A percentile compares a stretch with the other conserved stretches of the same genome.
Conservation (phyloP, 352 stramenopile species). For the Plasmopara muralis region DNA sequence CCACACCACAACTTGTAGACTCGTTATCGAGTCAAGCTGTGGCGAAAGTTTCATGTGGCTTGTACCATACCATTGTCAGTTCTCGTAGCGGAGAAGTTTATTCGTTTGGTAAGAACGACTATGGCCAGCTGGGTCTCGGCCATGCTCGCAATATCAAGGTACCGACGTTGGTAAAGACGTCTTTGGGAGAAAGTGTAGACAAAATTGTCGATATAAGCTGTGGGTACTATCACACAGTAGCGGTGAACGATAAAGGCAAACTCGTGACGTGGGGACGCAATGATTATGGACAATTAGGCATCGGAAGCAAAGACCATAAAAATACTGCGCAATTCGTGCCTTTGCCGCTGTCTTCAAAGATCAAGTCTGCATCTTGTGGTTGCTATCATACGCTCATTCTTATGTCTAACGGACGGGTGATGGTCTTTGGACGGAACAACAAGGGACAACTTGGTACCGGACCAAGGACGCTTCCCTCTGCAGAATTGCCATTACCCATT, state of each 20-base stretch:
- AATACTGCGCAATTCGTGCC: slow-evolving; percentile 72
- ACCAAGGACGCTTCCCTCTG: slow-evolving; percentile 67
- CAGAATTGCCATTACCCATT: slow-evolving; percentile 70
- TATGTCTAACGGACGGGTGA: slow-evolving; percentile 67
- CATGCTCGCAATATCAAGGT: slow-evolving; percentile 75
- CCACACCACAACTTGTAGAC: slow-evolving; percentile 75
- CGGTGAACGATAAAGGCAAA: slow-evolving; percentile 76
- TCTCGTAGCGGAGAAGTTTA: slow-evolving; percentile 73
- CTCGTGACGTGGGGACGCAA: slow-evolving; percentile 82
- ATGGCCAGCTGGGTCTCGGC: slow-evolving; percentile 76
- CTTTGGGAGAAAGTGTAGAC: slow-evolving; percentile 58
- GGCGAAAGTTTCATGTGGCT: slow-evolving; percentile 60
- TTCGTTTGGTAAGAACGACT: slow-evolving; percentile 84
- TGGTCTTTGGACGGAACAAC: slow-evolving; percentile 87
- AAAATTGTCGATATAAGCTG: slow-evolving; percentile 74
- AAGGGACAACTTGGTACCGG: slow-evolving; percentile 79
- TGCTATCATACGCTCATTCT: slow-evolving; percentile 83
- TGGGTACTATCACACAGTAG: slow-evolving; percentile 82
- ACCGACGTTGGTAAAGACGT: slow-evolving; percentile 58
- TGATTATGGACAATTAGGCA: slow-evolving; percentile 82
- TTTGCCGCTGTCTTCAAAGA: slow-evolving; percentile 70
- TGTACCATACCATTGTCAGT: slow-evolving; percentile 73
- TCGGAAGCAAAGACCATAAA: slow-evolving; percentile 86
- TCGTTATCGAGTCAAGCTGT: slow-evolving; percentile 63
- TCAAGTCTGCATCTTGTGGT: slow-evolving; percentile 68